Evolutionary conservation across 208 protist genomes (phyloP).

Genomic region (Trypanosoma boissoni): DNA sequence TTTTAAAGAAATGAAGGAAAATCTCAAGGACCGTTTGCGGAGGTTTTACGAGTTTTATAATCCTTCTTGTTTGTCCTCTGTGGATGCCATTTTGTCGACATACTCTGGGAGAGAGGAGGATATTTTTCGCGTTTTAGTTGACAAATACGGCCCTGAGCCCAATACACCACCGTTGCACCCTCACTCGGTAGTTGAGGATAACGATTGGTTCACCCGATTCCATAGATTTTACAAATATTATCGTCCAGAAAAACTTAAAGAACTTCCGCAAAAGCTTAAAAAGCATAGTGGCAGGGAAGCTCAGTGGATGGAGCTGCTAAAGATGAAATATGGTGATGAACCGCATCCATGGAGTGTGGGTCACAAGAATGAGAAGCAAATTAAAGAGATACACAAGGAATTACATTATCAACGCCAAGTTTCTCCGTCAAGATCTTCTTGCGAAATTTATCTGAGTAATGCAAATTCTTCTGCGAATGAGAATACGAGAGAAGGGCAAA

Average conservation of each 20-base stretch:
- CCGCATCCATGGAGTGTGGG: neutral
- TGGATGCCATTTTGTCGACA: constrained; percentile 21
- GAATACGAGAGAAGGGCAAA: neutral
- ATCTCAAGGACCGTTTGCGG: constrained; percentile 13
- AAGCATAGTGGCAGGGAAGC: neutral
- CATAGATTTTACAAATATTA: constrained; percentile 1
- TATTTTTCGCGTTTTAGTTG: constrained; percentile 28
- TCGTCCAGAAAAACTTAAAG: neutral
- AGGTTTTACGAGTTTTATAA: constrained; percentile 28
- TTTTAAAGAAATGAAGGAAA: constrained; percentile 3
- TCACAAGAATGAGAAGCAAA: neutral
- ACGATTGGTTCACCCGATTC: neutral
- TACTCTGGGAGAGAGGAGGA: constrained; percentile 32
- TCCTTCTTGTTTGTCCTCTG: constrained; percentile 21
- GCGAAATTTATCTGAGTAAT: too few species aligned
- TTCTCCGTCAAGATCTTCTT: too few species aligned
- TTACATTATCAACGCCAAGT: too few species aligned
- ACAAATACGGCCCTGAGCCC: constrained; percentile 37
- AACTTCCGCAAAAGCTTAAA: neutral
- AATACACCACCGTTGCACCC: neutral
- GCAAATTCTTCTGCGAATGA: too few species aligned
- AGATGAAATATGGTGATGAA: constrained; percentile 1
- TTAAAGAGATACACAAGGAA: neutral
- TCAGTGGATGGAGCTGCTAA: neutral
- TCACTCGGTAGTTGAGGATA: neutral